phyloP scores from a whole-genome alignment of 2,329 filamentous ascomycete genomes.

The Fusarium devonianum region DNA sequence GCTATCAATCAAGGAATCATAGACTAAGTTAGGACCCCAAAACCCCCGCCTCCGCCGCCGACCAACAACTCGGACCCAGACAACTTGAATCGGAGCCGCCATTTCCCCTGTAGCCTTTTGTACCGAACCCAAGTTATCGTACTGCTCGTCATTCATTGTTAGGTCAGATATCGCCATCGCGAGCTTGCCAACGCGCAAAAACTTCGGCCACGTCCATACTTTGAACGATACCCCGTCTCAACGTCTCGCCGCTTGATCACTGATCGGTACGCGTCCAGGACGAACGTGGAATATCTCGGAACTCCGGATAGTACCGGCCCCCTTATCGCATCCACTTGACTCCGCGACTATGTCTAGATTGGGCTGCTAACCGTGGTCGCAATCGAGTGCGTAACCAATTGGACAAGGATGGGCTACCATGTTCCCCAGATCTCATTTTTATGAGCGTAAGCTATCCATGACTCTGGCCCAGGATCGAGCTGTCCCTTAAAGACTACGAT shows the following conservation, averaged over 20 bases:
- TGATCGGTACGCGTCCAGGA: slow-evolving; percentile 6
- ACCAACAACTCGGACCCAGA: slow-evolving; percentile 19
- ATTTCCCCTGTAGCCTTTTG: slow-evolving; percentile 10
- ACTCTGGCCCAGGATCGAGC: slow-evolving; percentile 21
- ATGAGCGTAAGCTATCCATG: slow-evolving; percentile 40
- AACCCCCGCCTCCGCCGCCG: slow-evolving; percentile 26
- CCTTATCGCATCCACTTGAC: slow-evolving; percentile 41
- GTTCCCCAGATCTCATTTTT: slow-evolving; percentile 36
- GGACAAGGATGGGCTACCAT: slow-evolving; percentile 26
- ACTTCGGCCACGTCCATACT: not conserved
- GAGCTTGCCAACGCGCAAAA: not conserved
- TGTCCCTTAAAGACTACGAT: slow-evolving; percentile 26
- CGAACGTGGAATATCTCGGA: slow-evolving; percentile 24
- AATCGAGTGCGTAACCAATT: slow-evolving; percentile 39
- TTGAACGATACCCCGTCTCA: not conserved
- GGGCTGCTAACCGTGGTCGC: slow-evolving; percentile 36
- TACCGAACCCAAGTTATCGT: slow-evolving; percentile 2
- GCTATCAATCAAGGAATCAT: slow-evolving; percentile 32
- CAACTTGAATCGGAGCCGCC: slow-evolving; percentile 14
- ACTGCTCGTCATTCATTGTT: slow-evolving; percentile 2
- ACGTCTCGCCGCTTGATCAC: not conserved
- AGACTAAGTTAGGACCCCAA: slow-evolving; percentile 18
- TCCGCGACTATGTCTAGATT: slow-evolving; percentile 40
- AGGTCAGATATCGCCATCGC: too few relatives aligned
- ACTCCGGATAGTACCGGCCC: slow-evolving; percentile 24